Base-by-base conservation (phyloP, 495 filamentous ascomycete species). In the Cercophora samala region DNA sequence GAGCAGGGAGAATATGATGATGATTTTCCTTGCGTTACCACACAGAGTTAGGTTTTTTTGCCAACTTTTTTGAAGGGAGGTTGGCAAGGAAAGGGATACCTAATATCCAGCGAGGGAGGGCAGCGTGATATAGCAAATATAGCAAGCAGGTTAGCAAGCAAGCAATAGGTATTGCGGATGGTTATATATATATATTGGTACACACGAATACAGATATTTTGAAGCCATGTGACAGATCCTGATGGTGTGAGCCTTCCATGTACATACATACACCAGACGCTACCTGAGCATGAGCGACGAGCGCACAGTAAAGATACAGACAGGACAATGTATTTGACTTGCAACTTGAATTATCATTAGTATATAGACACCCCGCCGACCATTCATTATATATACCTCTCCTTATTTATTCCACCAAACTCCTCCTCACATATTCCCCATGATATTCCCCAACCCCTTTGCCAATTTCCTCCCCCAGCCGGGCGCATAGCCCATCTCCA, bases 401-500 rank as follows among this genome's bases (percentile, higher is more conserved):
- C 37, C 37, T 17, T 9, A 3, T 46, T 46, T 18, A 2, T 9
- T 23, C 22, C 29, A 15, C n/a, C 18, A 4, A 2, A 18, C 42
- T 18, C 8, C 63, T 32, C 19, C 63, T 21, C 68, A 80, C 22
- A 68, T 66, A 71, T 83, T 83, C 75, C 70, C 73, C 69, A 83
- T 18, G 42, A 84, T 73, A 60, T 77, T 77, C 58, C 37, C 37
- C 37, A 46, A 46, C 37, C 37, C 37, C 15, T 46, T 46, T 2
- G 37, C 15, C 15, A 46, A 9, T 13, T 46, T 46, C 37, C 37
- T 46, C 75, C 61, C 19, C 51, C 1, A 80, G 9, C 4, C 75
- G 69, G n/a, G 77, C 65, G 79, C 84, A 70, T 86, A 86, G 37
- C 85, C 85, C 11, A 86, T 37, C 32, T 83, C 83, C n/a, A 86